Conservation (phyloP, 768 basidiomycete species). For the Trametes meyenii region DNA sequence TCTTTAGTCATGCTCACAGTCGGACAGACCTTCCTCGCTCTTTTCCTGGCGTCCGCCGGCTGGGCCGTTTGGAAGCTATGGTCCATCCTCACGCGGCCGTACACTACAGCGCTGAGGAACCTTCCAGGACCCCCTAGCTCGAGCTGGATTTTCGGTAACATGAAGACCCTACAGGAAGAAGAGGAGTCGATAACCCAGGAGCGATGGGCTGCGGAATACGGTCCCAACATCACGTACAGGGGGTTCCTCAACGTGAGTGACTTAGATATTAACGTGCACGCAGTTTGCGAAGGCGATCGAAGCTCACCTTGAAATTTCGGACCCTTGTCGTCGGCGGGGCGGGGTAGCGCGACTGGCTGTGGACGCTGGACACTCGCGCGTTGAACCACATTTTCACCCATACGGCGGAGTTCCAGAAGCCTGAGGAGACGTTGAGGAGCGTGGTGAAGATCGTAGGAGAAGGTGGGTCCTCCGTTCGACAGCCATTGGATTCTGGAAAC, state of each 20-base stretch:
- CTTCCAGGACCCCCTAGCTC: constrained; percentile 54
- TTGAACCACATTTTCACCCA: constrained; percentile 65
- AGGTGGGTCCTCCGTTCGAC: constrained; percentile 25
- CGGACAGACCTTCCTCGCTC: not conserved
- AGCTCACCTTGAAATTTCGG: not conserved
- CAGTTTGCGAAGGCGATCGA: not conserved
- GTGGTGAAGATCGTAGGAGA: constrained; percentile 46
- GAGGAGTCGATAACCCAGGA: constrained; percentile 21
- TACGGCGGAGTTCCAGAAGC: constrained; percentile 58
- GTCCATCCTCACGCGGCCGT: not conserved
- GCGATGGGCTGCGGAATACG: constrained; percentile 19
- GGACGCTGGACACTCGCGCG: constrained; percentile 63
- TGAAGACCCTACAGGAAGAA: constrained; percentile 45
- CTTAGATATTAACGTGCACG: not conserved
- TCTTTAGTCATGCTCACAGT: not conserved
- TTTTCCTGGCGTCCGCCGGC: not conserved
- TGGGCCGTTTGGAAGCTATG: not conserved
- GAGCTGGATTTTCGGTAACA: constrained; percentile 52
- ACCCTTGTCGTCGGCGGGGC: not conserved
- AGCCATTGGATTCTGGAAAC: no score
- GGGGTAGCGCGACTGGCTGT: constrained; percentile 23
- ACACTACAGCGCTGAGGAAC: constrained; percentile 44
- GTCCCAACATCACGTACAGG: constrained; percentile 18
- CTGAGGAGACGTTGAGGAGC: constrained; percentile 40
- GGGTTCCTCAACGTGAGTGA: constrained; percentile 16